Base-by-base conservation (phyloP, 805 yeast genomes). In the Wickerhamiella parazyma region DNA sequence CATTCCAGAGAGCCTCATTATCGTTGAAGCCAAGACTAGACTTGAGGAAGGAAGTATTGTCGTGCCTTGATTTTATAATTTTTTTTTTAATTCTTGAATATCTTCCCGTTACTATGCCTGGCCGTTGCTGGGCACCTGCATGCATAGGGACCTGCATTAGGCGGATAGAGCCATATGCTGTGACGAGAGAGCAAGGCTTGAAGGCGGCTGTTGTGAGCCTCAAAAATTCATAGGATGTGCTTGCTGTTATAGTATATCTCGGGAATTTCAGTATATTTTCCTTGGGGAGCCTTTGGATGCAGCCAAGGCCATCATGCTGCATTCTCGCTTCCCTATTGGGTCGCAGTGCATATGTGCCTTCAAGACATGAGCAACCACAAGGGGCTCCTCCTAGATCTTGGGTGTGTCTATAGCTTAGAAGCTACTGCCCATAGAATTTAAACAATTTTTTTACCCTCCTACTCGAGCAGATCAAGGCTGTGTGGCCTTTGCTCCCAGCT, bases 91-190 rank as follows among this genome's bases (percentile, higher is more conserved):
- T n/a, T n/a, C n/a, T n/a, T n/a, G n/a, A n/a, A n/a, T n/a, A n/a
- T n/a, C n/a, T n/a, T n/a, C n/a, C n/a, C n/a, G n/a, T n/a, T n/a
- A n/a, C n/a, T 25, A 25, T 25, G 9, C 29, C 29, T 12, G 29
- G 5, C 4, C n/a, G 29, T 8, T 25, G 29, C 11, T 21, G 24
- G 24, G 24, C 8, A 21, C 5, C 24, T 21, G 24, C 24, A 21
- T 21, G 24, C 24, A 8, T 18, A 3, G 21, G 34, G 18, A 28
- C 41, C 18, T 24, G 25, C 41, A 28, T n/a, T n/a, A n/a, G n/a
- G 18, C 34, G 19, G 41, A 33, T 25, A 38, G 17, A 38, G 25
- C 41, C 34, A 38, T n/a, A 38, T 5, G 9, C 24, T 21, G 8
- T 21, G 24, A 21, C 8, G 24, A 8, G 24, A 5, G 5, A 21